Conservation (phyloP, 352 stramenopile species). For the Globisporangium barbulae region DNA sequence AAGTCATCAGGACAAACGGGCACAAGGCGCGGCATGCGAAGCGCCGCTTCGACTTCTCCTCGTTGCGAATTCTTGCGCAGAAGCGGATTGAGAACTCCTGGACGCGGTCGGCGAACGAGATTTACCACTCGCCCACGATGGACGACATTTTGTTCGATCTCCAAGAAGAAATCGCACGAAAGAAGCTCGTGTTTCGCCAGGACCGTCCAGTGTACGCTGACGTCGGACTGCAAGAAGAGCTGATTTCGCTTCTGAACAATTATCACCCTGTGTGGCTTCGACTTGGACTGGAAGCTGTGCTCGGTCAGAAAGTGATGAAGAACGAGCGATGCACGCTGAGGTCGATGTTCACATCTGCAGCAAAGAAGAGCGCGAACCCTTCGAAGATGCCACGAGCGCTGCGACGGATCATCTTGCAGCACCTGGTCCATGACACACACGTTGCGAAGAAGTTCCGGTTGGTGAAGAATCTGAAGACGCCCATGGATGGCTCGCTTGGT, state of each 20-base stretch:
- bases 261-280: slow-evolving; percentile 92
- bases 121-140: slow-evolving; percentile 57
- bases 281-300: slow-evolving; percentile 86
- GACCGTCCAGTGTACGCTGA: slow-evolving; percentile 91
- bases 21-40: slow-evolving; percentile 11
- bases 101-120: slow-evolving; percentile 45
- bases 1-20: background rate
- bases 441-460: slow-evolving; percentile 59
- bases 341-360: slow-evolving; percentile 36
- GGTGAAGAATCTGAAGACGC: slow-evolving; percentile 70
- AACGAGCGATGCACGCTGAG: slow-evolving; percentile 57
- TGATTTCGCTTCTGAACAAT: slow-evolving; percentile 85
- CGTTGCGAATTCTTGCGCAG: slow-evolving; percentile 62
- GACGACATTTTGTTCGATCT: slow-evolving; percentile 57
- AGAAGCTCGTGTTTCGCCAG: slow-evolving; percentile 76
- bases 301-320: slow-evolving; percentile 55
- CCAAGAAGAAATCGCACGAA: slow-evolving; percentile 63
- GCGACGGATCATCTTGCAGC: slow-evolving; percentile 59
- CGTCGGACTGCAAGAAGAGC: slow-evolving; percentile 82
- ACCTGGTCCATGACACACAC: slow-evolving; percentile 60
- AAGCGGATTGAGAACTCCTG: slow-evolving; percentile 73
- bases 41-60: slow-evolving; percentile 55
- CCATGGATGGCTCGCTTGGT: slow-evolving; percentile 50
- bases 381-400: slow-evolving; percentile 53
- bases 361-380: slow-evolving; percentile 24